Percentiles rank a stretch among this genome's conserved stretches.
Conservation (phyloP, 768 basidiomycete species). For the Trametes gibbosa region DNA sequence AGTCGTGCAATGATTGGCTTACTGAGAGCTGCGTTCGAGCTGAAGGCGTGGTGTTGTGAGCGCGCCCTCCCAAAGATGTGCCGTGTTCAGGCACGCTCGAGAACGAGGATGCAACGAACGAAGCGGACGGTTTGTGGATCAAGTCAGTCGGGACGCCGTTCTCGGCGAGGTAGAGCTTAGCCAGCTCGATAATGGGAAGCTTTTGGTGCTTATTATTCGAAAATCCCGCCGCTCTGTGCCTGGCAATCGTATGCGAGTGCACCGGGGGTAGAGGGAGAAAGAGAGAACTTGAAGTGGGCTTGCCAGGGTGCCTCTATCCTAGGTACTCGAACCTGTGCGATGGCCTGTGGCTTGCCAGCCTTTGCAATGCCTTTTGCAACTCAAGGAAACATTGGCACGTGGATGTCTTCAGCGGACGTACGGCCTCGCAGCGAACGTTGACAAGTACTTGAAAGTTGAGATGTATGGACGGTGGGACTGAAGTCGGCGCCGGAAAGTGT, state of each 20-base stretch:
- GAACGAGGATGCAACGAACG: not conserved
- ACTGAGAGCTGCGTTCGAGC: not conserved
- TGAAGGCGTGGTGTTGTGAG: not conserved
- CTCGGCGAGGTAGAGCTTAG: constrained; percentile 49
- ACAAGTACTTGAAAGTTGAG: too few relatives aligned
- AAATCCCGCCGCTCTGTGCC: constrained; percentile 64
- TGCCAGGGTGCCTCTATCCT: constrained; percentile 78
- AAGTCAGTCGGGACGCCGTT: constrained; percentile 1
- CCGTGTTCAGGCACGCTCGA: not conserved
- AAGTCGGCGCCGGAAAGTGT: too few relatives aligned
- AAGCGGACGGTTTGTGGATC: not conserved
- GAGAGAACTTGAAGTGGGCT: constrained; percentile 16
- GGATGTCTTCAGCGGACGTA: too few relatives aligned
- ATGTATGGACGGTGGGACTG: too few relatives aligned
- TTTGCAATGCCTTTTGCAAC: too few relatives aligned
- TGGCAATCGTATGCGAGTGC: constrained; percentile 50
- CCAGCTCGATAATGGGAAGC: constrained; percentile 54
- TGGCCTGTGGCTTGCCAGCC: constrained; percentile 57
- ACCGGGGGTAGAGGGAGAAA: not conserved
- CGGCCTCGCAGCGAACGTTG: not conserved
- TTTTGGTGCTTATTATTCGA: constrained; percentile 64
- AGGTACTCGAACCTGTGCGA: constrained; percentile 55
- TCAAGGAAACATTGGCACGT: too few relatives aligned
- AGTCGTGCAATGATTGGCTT: not conserved
- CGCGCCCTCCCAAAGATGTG: not conserved